These are phyloP conservation scores for Penicillium chermesinum DNA, from an alignment of 495 filamentous ascomycete genomes.

Conservation along the genomic window DNA sequence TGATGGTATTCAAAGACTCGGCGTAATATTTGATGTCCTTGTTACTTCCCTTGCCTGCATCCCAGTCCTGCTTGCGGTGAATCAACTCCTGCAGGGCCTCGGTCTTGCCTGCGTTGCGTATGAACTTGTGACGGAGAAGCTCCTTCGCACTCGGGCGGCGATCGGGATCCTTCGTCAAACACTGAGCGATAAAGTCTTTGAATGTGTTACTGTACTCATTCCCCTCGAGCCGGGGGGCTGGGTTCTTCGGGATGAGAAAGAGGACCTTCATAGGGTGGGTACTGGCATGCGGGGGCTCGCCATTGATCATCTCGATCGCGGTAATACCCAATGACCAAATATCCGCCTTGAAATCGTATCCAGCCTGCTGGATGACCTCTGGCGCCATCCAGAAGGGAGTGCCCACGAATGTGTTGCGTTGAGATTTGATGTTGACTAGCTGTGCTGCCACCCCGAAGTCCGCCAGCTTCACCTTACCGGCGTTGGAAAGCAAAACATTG, in stretches of 20 bases:
- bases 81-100: slow-evolving; percentile 84
- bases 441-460: slow-evolving; percentile 98
- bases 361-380: slow-evolving; percentile 94
- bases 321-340: slow-evolving; percentile 98
- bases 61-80: slow-evolving; percentile 73
- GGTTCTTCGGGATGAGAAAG: slow-evolving; percentile 92
- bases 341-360: slow-evolving; percentile 96
- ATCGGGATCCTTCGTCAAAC: slow-evolving; percentile 85
- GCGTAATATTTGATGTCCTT: slow-evolving; percentile 77
- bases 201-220: slow-evolving; percentile 80
- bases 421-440: slow-evolving; percentile 94
- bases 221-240: slow-evolving; percentile 80
- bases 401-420: slow-evolving; percentile 97
- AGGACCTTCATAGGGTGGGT: slow-evolving; percentile 98
- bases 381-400: slow-evolving; percentile 99
- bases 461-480: slow-evolving; percentile 92
- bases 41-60: slow-evolving; percentile 56
- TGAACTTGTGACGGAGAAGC: slow-evolving; percentile 84
- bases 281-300: slow-evolving; percentile 86
- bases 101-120: slow-evolving; percentile 77
- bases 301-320: slow-evolving; percentile 86
- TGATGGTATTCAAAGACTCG: slow-evolving; percentile 74
- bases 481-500: slow-evolving; percentile 79
- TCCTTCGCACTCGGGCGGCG: slow-evolving; percentile 80
- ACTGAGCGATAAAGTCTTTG: slow-evolving; percentile 87